phyloP scores from a whole-genome alignment of 1,284 basidiomycete genomes.

The Ceraceosorus guamensis region DNA sequence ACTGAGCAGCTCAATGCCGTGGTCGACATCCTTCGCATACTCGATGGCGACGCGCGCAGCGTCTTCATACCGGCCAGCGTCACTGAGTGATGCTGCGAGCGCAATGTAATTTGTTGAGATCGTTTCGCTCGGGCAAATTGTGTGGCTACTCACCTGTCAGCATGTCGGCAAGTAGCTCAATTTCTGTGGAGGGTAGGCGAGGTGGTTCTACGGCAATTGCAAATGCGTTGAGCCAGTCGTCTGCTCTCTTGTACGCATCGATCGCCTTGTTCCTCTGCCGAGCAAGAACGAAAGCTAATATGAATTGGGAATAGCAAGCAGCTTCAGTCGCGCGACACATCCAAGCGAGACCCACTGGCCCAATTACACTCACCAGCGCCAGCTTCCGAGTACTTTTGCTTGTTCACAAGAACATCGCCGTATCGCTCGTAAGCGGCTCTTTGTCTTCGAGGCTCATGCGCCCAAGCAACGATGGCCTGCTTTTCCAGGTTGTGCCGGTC shows the following conservation, averaged over 20 bases:
- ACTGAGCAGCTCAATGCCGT: slow-evolving; percentile 67
- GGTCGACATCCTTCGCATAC: slow-evolving; percentile 72
- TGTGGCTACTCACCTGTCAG: too few relatives aligned
- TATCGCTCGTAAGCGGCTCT: slow-evolving; percentile 56
- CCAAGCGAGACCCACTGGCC: too few relatives aligned
- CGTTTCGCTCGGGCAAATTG: too few relatives aligned
- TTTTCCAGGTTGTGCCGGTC: slow-evolving; percentile 66
- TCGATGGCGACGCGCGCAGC: slow-evolving; percentile 79
- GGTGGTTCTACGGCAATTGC: slow-evolving; percentile 23
- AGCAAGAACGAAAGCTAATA: slow-evolving; percentile 31
- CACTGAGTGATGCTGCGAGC: slow-evolving; percentile 60
- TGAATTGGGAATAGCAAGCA: too few relatives aligned
- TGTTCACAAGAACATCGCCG: slow-evolving; percentile 80
- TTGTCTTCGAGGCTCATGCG: slow-evolving; percentile 10
- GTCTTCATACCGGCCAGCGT: slow-evolving; percentile 70
- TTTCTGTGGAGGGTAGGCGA: slow-evolving; percentile 37
- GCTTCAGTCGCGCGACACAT: too few relatives aligned
- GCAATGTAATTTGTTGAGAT: too few relatives aligned
- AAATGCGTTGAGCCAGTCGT: slow-evolving; percentile 34
- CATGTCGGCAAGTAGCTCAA: slow-evolving; percentile 52
- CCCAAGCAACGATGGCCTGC: slow-evolving; percentile 26
- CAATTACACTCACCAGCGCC: too few relatives aligned
- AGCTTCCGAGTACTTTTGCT: slow-evolving; percentile 73
- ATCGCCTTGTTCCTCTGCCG: slow-evolving; percentile 25
- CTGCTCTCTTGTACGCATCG: slow-evolving; percentile 26